Base-by-base conservation (phyloP, 164 flowering plant genomes). In the Echeveria elegans region DNA sequence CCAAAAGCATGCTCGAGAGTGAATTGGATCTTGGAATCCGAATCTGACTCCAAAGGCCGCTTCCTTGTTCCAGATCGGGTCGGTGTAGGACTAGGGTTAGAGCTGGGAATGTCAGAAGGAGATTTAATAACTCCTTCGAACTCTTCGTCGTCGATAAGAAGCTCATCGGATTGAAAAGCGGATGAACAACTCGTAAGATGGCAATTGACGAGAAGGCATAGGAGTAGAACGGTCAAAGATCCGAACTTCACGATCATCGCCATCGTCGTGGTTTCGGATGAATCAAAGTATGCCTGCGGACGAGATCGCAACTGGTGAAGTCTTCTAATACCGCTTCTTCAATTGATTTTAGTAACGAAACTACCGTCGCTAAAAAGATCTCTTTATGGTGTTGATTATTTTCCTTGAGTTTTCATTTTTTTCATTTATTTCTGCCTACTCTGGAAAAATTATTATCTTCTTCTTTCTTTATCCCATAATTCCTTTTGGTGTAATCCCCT, bases 121-220 rank as follows among this genome's bases (percentile, higher is more conserved):
- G 74, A 67, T 65, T 66, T 67, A 45, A 68, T 66, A 45, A 68
- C 70, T 37, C 71, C 73, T 71, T 81, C 94, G 71, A 90, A 90
- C 73, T 90, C 97, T 2, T 89, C 97, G 72, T 90, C 95, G 74
- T 93, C 97, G 6, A 66, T 63, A 26, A 86, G 82, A 34, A 92
- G 95, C 76, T 93, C 98, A 74, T 93, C 98, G 37, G 98, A 93
- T 76, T 88, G 78, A 71, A 90, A 90, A 8, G 87, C 81, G 0
- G 72, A 31, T 1, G 83, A 78, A 6, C 43, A 28, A 1, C 48
- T 26, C 14, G 62, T n/a, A 4, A 75, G 29, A 12, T 71, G 68
- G 9, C 60, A 68, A 70, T 76, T 45, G 34, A 40, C 15, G 63
- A 77, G 6, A 30, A 80, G n/a, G 63, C 60, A 26, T 40, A 71